A percentile compares a stretch with the other conserved stretches of the same genome.
phyloP scores from a whole-genome alignment of 495 filamentous ascomycete species.

The Talaromyces nanjingensis region DNA sequence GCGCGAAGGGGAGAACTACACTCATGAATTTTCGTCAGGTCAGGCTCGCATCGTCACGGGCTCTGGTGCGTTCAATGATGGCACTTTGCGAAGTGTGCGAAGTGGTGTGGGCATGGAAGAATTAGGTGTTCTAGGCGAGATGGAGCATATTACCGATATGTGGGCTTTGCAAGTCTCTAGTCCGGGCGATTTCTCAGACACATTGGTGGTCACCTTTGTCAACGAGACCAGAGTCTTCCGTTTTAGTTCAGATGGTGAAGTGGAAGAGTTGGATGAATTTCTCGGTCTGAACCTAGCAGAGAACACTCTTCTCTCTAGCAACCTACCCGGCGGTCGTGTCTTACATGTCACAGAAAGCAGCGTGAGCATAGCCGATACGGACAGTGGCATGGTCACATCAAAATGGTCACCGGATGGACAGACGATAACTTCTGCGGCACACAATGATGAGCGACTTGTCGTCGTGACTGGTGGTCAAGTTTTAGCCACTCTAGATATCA shows the following conservation, averaged over 20 bases:
- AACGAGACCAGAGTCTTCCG: slow-evolving; percentile 76
- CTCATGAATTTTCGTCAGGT: slow-evolving; percentile 87
- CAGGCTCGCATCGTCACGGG: slow-evolving; percentile 91
- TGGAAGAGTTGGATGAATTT: slow-evolving; percentile 77
- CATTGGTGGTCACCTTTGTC: slow-evolving; percentile 71
- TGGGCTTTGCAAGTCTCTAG: slow-evolving; percentile 53
- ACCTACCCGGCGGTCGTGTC: slow-evolving; percentile 53
- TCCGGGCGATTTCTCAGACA: slow-evolving; percentile 49
- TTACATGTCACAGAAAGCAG: slow-evolving; percentile 70
- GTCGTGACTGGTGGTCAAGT: slow-evolving; percentile 64
- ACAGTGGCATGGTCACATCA: slow-evolving; percentile 58
- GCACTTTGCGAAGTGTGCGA: slow-evolving; percentile 77
- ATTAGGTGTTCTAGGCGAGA: slow-evolving; percentile 70
- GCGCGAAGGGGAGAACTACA: slow-evolving; percentile 65
- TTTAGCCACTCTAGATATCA: slow-evolving; percentile 59
- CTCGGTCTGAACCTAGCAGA: slow-evolving; percentile 61
- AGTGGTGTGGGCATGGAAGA: slow-evolving; percentile 94
- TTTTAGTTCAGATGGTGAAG: slow-evolving; percentile 67
- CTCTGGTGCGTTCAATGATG: slow-evolving; percentile 80
- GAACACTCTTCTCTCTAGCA: slow-evolving; percentile 64
- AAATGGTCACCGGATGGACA: slow-evolving; percentile 58
- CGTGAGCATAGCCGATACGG: slow-evolving; percentile 58
- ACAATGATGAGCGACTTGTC: slow-evolving; percentile 60
- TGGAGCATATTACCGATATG: slow-evolving; percentile 66
- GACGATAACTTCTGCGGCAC: slow-evolving; percentile 70